Conservation (phyloP, 2,329 filamentous ascomycete species). For the Proliferodiscus dingleyae region DNA sequence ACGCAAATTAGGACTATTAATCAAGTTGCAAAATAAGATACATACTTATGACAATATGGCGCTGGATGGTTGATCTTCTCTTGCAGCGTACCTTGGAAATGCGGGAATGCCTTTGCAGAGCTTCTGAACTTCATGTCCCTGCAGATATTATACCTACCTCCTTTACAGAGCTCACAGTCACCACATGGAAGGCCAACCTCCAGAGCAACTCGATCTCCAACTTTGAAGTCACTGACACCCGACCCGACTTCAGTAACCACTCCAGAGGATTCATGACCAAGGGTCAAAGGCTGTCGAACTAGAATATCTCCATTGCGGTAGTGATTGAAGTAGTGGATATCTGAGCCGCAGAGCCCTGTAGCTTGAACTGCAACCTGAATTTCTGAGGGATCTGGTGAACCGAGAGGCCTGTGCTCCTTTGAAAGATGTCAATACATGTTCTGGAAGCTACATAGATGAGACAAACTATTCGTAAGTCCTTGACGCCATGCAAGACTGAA, state of each 20-base stretch:
- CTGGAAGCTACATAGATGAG: constrained; percentile 4
- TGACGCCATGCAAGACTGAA: constrained; percentile 31
- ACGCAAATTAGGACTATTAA: background rate
- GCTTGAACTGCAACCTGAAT: constrained; percentile 85
- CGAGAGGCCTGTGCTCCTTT: constrained; percentile 29
- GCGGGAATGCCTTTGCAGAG: constrained; percentile 32
- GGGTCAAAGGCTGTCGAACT: constrained; percentile 78
- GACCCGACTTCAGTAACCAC: constrained; percentile 75
- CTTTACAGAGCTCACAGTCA: constrained; percentile 82
- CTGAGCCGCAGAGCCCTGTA: constrained; percentile 95
- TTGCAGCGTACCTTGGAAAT: constrained; percentile 33
- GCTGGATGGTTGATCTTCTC: constrained; percentile 77
- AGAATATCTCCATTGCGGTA: constrained; percentile 96
- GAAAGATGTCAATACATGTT: constrained; percentile 2
- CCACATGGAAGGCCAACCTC: constrained; percentile 93
- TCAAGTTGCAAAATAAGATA: background rate
- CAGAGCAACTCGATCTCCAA: constrained; percentile 86
- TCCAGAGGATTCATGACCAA: constrained; percentile 90
- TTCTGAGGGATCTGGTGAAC: constrained; percentile 42
- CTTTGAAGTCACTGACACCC: constrained; percentile 69
- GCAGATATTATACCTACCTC: constrained; percentile 92
- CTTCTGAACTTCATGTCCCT: constrained; percentile 44
- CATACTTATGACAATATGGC: constrained; percentile 84
- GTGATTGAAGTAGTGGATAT: constrained; percentile 95
- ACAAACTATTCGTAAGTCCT: constrained; percentile 30